Base-by-base conservation (phyloP, 2,329 filamentous ascomycete species). In the Curvularia eragrostidis region DNA sequence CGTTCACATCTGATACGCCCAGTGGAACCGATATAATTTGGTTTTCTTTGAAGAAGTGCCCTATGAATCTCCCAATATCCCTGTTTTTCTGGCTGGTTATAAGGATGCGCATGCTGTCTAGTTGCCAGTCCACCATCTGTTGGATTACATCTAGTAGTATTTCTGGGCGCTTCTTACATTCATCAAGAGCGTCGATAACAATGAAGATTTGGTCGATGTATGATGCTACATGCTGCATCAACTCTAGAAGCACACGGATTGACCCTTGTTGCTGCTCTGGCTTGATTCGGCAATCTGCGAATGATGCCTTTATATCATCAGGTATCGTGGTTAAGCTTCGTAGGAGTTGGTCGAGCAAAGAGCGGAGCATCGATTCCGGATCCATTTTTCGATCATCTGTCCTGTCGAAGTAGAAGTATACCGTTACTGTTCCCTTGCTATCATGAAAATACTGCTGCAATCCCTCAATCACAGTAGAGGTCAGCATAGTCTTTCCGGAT, bases 401-500 rank as follows among this genome's bases (percentile, higher is more conserved):
- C 63, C 80, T 80, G 52, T 71, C 64, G 39, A 75, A 74, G 57
- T 61, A 73, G 52, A 73, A 75, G 53, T 72, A 71, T 9, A 26
- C 23, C 62, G 30, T 32, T 12, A 13, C 30, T 12, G 13, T 32
- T 9, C 10, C 13, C 10, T 9, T 12, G 30, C 13, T 3, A 2
- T 12, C 9, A 32, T 3, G 9, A 3, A 9, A 32, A 12, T 32
- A 12, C 4, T 32, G 47, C 10, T 72, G 50, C 44, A 75, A 7
- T 46, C 72, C 44, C 54, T 76, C 49, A n/a, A 80, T 65, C 19
- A 80, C 59, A 1, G 69, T 76, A 5, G 74, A 78, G 56, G 72
- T 75, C 0, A 80, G 65, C 50, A 80, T 66, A 0, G 77, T 80
- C 58, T 81, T 81, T 8, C 79, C 78, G 44, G 77, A 80, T 41